A percentile compares a stretch with the other conserved stretches of the same genome.
Conservation (phyloP, 371 early-diverging fungal species). For the Parasitella parasitica region DNA sequence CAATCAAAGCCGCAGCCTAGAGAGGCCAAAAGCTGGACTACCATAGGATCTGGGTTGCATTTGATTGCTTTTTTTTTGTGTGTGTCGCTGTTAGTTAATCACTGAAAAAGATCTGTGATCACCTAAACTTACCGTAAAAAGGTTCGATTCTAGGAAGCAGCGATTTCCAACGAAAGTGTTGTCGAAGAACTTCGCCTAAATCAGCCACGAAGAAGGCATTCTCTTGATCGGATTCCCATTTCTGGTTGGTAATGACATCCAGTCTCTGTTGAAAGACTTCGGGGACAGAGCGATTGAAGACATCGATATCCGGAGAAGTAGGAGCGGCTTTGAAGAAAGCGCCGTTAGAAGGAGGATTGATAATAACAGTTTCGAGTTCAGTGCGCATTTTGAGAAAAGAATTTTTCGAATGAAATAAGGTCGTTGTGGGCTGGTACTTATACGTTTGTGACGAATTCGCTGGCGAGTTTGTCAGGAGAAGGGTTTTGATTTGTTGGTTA, state of each 20-base stretch:
- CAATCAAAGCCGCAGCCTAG: slow-evolving; percentile 94
- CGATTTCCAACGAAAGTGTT: slow-evolving; percentile 80
- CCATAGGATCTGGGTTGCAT: slow-evolving; percentile 90
- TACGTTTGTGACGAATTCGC: neutral
- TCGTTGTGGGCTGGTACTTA: neutral
- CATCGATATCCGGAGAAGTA: slow-evolving; percentile 21
- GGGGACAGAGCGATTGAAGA: slow-evolving; percentile 32
- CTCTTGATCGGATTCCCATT: slow-evolving; percentile 66
- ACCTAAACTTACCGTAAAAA: slow-evolving; percentile 73
- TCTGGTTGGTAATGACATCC: slow-evolving; percentile 39
- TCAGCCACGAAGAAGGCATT: slow-evolving; percentile 95
- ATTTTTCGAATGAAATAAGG: neutral
- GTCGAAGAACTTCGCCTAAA: slow-evolving; percentile 84
- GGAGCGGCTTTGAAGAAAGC: slow-evolving; percentile 13
- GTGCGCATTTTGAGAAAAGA: slow-evolving; percentile 28
- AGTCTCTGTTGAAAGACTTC: slow-evolving; percentile 37
- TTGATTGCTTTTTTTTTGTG: slow-evolving; percentile 76
- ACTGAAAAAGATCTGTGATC: neutral
- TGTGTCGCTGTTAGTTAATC: neutral
- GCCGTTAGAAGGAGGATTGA: slow-evolving; percentile 21
- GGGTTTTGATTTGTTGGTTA: too few relatives aligned
- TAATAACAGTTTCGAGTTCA: slow-evolving; percentile 35
- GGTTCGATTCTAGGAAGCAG: slow-evolving; percentile 92
- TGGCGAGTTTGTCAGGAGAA: neutral
- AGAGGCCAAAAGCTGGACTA: slow-evolving; percentile 80